These are phyloP conservation scores for Dactylorhiza incarnata DNA, from an alignment of 106 monocot species.

Conservation along the genomic window DNA sequence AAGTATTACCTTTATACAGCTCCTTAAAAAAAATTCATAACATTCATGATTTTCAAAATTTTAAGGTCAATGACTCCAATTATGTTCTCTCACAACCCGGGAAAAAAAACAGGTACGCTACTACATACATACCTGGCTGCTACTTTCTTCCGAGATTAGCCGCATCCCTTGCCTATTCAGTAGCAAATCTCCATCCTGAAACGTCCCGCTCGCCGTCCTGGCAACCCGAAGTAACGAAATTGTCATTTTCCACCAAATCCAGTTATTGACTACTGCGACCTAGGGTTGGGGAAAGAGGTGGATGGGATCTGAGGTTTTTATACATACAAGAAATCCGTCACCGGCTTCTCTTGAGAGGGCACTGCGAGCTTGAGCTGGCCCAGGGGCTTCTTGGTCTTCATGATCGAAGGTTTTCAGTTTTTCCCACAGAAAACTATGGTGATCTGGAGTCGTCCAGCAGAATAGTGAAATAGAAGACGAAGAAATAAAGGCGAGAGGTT, in stretches of 20 bases:
- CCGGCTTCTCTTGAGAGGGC: constrained; percentile 60
- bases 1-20: no score
- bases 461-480: neutral
- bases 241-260: constrained; percentile 1
- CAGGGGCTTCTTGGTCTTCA: constrained; percentile 70
- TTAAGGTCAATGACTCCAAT: no score
- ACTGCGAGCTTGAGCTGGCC: constrained; percentile 56
- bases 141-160: constrained; percentile 45
- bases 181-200: constrained; percentile 78
- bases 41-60: no score
- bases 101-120: neutral
- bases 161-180: constrained; percentile 73
- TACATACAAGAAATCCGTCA: constrained; percentile 78
- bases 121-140: constrained; percentile 14
- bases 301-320: neutral
- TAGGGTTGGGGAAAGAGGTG: neutral
- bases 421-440: neutral
- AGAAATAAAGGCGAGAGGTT: no score
- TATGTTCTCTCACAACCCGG: no score
- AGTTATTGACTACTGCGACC: neutral
- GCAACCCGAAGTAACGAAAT: constrained; percentile 7
- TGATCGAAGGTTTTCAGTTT: constrained; percentile 21
- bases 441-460: neutral
- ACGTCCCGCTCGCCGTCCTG: constrained; percentile 95
- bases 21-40: no score